Evolutionary conservation across 2,329 filamentous ascomycete genomes (phyloP).

Genomic region (Bipolaris victoriae): DNA sequence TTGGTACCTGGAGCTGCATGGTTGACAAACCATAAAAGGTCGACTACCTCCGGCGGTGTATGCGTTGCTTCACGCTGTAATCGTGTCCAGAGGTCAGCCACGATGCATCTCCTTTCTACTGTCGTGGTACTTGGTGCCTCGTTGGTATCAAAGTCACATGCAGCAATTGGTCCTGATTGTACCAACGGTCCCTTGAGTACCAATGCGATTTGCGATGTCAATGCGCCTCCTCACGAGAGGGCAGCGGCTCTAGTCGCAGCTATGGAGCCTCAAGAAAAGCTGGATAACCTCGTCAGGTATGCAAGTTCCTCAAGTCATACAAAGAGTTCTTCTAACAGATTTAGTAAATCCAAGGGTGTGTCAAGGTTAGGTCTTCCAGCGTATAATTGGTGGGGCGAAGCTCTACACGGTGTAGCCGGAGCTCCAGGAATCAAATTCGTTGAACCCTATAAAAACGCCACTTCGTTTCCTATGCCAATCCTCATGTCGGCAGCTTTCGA

Average conservation of each 20-base stretch:
- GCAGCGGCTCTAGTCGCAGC: constrained; percentile 58
- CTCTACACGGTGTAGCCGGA: constrained; percentile 65
- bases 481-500: constrained; percentile 68
- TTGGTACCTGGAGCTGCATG: not conserved
- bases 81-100: not conserved
- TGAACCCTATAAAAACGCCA: constrained; percentile 64
- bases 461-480: constrained; percentile 70
- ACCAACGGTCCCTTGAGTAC: constrained; percentile 55
- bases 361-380: constrained; percentile 62
- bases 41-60: not conserved
- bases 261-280: constrained; percentile 61
- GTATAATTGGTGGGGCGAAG: constrained; percentile 63
- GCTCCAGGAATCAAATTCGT: constrained; percentile 63
- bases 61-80: not conserved
- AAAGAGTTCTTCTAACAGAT: constrained; percentile 53
- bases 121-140: constrained; percentile 8
- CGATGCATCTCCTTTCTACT: constrained; percentile 8
- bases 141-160: constrained; percentile 3
- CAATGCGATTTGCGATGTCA: constrained; percentile 58
- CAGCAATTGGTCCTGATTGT: constrained; percentile 54
- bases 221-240: constrained; percentile 48
- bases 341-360: constrained; percentile 56
- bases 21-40: not conserved
- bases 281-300: constrained; percentile 41
- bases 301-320: not conserved